Evolutionary conservation across 164 flowering plant species (phyloP).

Genomic region (Akebia trifoliata): DNA sequence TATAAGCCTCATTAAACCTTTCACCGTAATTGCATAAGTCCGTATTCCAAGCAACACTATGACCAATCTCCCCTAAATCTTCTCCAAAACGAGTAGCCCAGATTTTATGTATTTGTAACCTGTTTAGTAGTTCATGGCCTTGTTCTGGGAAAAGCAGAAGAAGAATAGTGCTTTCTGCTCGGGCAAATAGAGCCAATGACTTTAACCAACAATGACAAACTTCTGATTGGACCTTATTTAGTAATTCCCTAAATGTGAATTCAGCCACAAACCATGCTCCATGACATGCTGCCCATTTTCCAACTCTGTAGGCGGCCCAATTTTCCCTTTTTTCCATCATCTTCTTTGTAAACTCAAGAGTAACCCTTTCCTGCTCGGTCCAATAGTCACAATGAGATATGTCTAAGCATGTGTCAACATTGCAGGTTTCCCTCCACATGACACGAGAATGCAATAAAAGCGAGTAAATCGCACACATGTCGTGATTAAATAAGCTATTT

Average conservation of each 20-base stretch:
- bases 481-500: slow-evolving; percentile 27
- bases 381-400: slow-evolving; percentile 19
- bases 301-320: slow-evolving; percentile 64
- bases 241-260: slow-evolving; percentile 42
- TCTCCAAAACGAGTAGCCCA: slow-evolving; percentile 7
- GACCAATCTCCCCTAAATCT: slow-evolving; percentile 14
- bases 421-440: slow-evolving; percentile 15
- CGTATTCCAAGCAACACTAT: slow-evolving; percentile 11
- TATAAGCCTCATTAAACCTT: slow-evolving; percentile 26
- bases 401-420: slow-evolving; percentile 3
- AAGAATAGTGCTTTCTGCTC: slow-evolving; percentile 44
- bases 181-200: slow-evolving; percentile 38
- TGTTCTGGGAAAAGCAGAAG: slow-evolving; percentile 24
- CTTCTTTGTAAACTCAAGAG: slow-evolving; percentile 35
- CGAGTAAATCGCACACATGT: slow-evolving; percentile 26
- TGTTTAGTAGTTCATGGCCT: slow-evolving; percentile 14
- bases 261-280: slow-evolving; percentile 59
- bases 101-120: slow-evolving; percentile 17
- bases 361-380: slow-evolving; percentile 32
- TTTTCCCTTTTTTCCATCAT: slow-evolving; percentile 30
- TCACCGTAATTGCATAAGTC: slow-evolving; percentile 14
- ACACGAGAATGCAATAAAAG: slow-evolving; percentile 34
- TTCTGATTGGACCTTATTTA: slow-evolving; percentile 37
- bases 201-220: slow-evolving; percentile 49
- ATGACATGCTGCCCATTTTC: slow-evolving; percentile 52